Evolutionary conservation across 352 stramenopile genomes (phyloP).

Genomic region (Aphanomyces euteiches): DNA sequence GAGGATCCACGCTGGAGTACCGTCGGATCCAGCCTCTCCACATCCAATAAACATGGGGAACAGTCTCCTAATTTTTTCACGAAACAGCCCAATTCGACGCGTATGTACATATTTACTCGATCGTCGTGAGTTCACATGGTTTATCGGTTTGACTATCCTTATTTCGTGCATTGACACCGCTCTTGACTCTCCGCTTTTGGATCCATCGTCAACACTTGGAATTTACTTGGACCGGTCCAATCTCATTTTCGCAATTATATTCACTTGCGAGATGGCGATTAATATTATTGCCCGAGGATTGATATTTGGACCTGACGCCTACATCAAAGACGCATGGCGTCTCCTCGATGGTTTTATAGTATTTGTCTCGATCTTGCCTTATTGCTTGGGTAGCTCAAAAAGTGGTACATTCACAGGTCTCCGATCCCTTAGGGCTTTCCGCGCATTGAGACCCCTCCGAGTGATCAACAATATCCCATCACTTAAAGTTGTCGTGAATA

Average conservation of each 20-base stretch:
- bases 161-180: slow-evolving; percentile 76
- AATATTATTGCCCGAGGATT: slow-evolving; percentile 83
- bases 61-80: slow-evolving; percentile 49
- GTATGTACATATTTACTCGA: not conserved
- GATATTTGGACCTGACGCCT: slow-evolving; percentile 58
- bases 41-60: not conserved
- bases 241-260: slow-evolving; percentile 77
- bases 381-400: not conserved
- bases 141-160: slow-evolving; percentile 17
- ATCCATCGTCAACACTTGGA: slow-evolving; percentile 48
- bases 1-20: no score
- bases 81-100: slow-evolving; percentile 42
- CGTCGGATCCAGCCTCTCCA: no score
- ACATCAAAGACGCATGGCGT: slow-evolving; percentile 88
- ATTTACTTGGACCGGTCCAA: slow-evolving; percentile 66
- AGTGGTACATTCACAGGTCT: slow-evolving; percentile 34
- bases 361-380: slow-evolving; percentile 59
- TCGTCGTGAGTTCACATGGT: not conserved
- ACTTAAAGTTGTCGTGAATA: slow-evolving; percentile 85
- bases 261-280: slow-evolving; percentile 70
- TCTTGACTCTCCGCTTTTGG: slow-evolving; percentile 75
- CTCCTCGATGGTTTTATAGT: slow-evolving; percentile 89
- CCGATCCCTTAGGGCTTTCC: slow-evolving; percentile 54
- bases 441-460: slow-evolving; percentile 66
- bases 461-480: slow-evolving; percentile 71